Conservation (phyloP, 805 yeast species). For the Saturnispora quitensis region DNA sequence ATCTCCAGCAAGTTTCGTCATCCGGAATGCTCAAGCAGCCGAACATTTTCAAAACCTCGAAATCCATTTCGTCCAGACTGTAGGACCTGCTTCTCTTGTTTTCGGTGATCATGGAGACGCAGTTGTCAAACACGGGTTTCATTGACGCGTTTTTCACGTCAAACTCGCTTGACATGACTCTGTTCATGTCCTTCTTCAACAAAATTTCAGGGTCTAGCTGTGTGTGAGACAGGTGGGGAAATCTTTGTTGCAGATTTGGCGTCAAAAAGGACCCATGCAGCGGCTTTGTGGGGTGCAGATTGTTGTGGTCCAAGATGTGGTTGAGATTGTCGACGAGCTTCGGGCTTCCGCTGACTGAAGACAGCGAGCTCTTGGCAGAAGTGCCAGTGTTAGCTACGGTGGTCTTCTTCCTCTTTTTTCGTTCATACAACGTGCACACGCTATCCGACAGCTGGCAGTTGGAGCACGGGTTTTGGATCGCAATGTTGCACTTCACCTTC, state of each 20-base stretch:
- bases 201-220: conserved; percentile 19
- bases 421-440: conserved; percentile 49
- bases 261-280: conserved; percentile 8
- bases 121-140: conserved; percentile 15
- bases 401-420: conserved; percentile 28
- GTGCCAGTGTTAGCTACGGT: not conserved
- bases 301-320: not conserved
- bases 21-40: conserved; percentile 70
- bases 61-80: conserved; percentile 34
- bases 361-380: not conserved
- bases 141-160: conserved; percentile 18
- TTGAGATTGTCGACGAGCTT: not conserved
- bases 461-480: conserved; percentile 39
- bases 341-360: not conserved
- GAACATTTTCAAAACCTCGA: conserved; percentile 50
- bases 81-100: conserved; percentile 16
- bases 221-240: conserved; percentile 19
- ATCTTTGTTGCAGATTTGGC: conserved; percentile 19
- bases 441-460: conserved; percentile 62
- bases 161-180: conserved; percentile 10
- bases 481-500: conserved; percentile 67
- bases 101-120: conserved; percentile 14
- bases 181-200: conserved; percentile 16
- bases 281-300: not conserved
- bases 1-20: conserved; percentile 49